These are phyloP conservation scores for Xylaria sp. DNA, from an alignment of 2,329 filamentous ascomycete species.

Conservation along the genomic window DNA sequence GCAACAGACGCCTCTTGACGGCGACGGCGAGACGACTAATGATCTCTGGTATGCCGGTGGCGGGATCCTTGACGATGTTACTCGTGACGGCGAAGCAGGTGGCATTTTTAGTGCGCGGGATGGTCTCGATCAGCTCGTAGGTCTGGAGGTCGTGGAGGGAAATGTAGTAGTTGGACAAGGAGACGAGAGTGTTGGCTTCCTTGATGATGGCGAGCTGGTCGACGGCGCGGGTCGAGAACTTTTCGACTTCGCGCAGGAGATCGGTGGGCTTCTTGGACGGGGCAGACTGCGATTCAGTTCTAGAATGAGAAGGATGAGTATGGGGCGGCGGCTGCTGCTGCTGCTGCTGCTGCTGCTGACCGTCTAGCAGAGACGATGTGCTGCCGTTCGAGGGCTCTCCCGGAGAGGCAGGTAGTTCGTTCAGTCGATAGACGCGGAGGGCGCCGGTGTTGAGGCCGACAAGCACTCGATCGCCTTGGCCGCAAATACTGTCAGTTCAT, in stretches of 20 bases:
- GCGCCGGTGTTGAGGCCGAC: constrained; percentile 91
- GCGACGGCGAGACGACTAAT: constrained; percentile 92
- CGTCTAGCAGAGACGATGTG: constrained; percentile 32
- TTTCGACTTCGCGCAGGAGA: constrained; percentile 89
- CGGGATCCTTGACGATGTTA: constrained; percentile 90
- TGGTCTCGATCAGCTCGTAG: constrained; percentile 81
- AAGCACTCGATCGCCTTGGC: constrained; percentile 83
- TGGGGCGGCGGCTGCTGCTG: background rate
- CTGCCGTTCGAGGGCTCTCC: constrained; percentile 52
- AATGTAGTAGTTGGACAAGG: constrained; percentile 88
- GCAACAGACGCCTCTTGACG: constrained; percentile 86
- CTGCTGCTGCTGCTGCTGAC: constrained; percentile 20
- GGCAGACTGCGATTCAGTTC: constrained; percentile 36
- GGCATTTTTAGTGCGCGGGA: constrained; percentile 87
- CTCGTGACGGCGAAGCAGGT: constrained; percentile 92
- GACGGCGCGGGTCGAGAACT: constrained; percentile 89
- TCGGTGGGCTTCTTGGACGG: constrained; percentile 72
- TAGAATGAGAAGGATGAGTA: constrained; percentile 8
- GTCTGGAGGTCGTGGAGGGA: constrained; percentile 90
- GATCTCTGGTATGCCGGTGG: constrained; percentile 90
- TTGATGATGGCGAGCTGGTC: constrained; percentile 97
- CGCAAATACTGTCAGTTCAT: background rate
- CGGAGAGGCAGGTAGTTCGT: constrained; percentile 65
- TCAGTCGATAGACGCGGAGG: constrained; percentile 90
- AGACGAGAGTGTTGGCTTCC: constrained; percentile 90